phyloP scores from a whole-genome alignment of 306 rosid genomes.

The Glycine soja region DNA sequence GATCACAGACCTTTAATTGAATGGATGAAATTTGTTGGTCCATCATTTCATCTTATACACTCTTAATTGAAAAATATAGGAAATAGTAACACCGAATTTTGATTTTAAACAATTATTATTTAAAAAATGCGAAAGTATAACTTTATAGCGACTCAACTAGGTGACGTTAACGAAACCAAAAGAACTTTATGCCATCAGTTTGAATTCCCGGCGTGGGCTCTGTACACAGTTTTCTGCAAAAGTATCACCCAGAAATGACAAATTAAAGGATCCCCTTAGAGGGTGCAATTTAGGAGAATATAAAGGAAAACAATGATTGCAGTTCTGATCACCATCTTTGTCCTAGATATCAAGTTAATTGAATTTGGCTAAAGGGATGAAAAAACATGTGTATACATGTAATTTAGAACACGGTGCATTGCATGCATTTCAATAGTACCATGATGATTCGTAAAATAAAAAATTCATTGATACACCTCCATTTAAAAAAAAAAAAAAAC shows the following conservation, averaged over 20 bases:
- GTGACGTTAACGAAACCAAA: not conserved
- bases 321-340: slow-evolving; percentile 19
- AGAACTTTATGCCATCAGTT: not conserved
- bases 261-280: slow-evolving; percentile 17
- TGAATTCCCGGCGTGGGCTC: not conserved
- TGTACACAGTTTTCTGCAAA: not conserved
- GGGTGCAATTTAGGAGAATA: slow-evolving; percentile 6
- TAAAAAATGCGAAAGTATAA: not conserved
- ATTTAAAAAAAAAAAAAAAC: not conserved
- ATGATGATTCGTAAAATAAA: not conserved
- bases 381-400: not conserved
- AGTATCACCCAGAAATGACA: not conserved
- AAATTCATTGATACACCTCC: not conserved
- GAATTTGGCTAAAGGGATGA: slow-evolving; percentile 27
- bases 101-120: not conserved
- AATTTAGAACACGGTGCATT: not conserved
- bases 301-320: slow-evolving; percentile 24
- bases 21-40: not conserved
- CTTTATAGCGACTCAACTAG: not conserved
- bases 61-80: not conserved
- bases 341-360: slow-evolving; percentile 19
- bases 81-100: not conserved
- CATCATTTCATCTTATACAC: not conserved
- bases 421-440: not conserved
- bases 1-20: not conserved